Conservation (phyloP, 2,329 filamentous ascomycete genomes). For the Fusarium torreyae region DNA sequence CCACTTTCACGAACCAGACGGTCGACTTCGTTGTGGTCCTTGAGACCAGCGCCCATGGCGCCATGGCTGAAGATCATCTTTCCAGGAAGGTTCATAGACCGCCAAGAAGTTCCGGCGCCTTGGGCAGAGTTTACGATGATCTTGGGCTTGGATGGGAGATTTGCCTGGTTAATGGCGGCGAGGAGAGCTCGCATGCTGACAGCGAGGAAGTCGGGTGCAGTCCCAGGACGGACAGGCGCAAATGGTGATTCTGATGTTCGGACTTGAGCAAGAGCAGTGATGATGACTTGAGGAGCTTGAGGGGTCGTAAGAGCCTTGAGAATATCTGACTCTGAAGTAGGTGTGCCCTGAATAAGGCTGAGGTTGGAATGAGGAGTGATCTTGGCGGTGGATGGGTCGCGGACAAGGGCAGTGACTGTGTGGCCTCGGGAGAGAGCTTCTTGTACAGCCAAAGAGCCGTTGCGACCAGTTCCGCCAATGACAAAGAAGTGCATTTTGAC, state of each 20-base stretch:
- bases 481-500: slow-evolving; percentile 35
- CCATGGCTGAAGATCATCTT: slow-evolving; percentile 39
- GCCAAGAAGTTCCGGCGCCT: slow-evolving; percentile 16
- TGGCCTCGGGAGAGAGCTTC: slow-evolving; percentile 26
- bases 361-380: slow-evolving; percentile 11
- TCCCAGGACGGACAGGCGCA: slow-evolving; percentile 20
- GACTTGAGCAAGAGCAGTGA: slow-evolving; percentile 26
- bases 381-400: slow-evolving; percentile 8
- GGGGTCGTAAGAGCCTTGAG: background rate
- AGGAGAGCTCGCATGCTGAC: slow-evolving; percentile 26
- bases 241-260: slow-evolving; percentile 27
- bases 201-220: slow-evolving; percentile 22
- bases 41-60: slow-evolving; percentile 23
- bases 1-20: slow-evolving; percentile 17
- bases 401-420: slow-evolving; percentile 29
- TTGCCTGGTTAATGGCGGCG: background rate
- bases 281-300: background rate
- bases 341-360: slow-evolving; percentile 21
- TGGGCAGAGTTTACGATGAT: slow-evolving; percentile 27
- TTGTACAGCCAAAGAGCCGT: slow-evolving; percentile 27
- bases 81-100: slow-evolving; percentile 22
- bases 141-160: background rate
- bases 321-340: slow-evolving; percentile 29
- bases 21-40: slow-evolving; percentile 33
- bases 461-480: slow-evolving; percentile 37